These are phyloP conservation scores for Knoxia roxburghii DNA, from an alignment of 257 asterid genomes.

Conservation along the genomic window DNA sequence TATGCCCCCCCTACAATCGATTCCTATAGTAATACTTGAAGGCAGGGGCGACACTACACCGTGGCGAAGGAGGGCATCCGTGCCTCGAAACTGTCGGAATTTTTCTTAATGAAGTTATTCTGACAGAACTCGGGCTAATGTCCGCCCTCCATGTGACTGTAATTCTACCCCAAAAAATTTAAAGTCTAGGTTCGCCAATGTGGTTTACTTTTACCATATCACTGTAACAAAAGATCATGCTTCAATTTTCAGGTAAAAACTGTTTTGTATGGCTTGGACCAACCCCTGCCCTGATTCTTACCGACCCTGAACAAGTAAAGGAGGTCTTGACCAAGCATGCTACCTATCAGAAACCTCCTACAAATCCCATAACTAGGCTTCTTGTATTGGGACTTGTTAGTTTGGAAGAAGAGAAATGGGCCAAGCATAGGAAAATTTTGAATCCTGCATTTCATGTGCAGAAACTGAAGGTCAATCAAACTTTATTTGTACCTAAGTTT, in stretches of 20 bases:
- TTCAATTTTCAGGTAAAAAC: neutral
- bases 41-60: too few relatives aligned
- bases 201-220: too few relatives aligned
- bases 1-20: too few relatives aligned
- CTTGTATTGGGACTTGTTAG: neutral
- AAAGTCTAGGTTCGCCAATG: too few relatives aligned
- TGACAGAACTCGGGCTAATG: too few relatives aligned
- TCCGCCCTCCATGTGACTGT: too few relatives aligned
- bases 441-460: neutral
- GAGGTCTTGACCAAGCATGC: neutral
- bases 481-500: too few relatives aligned
- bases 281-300: neutral
- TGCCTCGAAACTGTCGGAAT: too few relatives aligned
- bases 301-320: neutral
- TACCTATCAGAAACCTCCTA: neutral
- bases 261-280: neutral
- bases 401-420: neutral
- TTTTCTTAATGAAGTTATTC: too few relatives aligned
- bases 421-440: neutral
- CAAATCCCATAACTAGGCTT: neutral
- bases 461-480: neutral
- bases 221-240: neutral
- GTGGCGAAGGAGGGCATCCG: too few relatives aligned
- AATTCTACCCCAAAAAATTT: too few relatives aligned
- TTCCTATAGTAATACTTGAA: too few relatives aligned